phyloP scores from a whole-genome alignment of 2,329 filamentous ascomycete species.

The Emericellopsis atlantica region DNA sequence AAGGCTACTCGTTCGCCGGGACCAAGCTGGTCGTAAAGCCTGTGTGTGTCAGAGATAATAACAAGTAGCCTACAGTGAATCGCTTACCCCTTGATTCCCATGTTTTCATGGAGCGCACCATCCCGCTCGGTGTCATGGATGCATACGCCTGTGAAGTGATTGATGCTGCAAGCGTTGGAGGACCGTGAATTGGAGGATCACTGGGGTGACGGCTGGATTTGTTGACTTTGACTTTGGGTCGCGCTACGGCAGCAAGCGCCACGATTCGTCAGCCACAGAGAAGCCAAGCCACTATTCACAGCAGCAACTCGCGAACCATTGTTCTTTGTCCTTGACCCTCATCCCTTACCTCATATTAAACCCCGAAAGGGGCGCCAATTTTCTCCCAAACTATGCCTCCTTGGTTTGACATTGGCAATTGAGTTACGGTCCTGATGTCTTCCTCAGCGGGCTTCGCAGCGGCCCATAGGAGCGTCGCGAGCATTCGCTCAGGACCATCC shows the following conservation, averaged over 20 bases:
- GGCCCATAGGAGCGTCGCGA: constrained; percentile 45
- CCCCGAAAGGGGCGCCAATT: no score
- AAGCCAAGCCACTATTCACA: background rate
- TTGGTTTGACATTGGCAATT: background rate
- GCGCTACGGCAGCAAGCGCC: background rate
- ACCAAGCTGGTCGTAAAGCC: constrained; percentile 85
- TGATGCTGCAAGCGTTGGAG: no score
- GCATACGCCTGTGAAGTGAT: no score
- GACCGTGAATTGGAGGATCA: background rate
- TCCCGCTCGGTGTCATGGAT: background rate
- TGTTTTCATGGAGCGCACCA: constrained; percentile 40
- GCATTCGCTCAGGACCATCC: constrained; percentile 33
- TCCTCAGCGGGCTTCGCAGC: constrained; percentile 29
- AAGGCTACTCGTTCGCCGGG: constrained; percentile 68
- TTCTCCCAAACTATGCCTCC: background rate
- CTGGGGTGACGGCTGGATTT: constrained; percentile 1
- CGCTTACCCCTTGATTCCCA: constrained; percentile 55
- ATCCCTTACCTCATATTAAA: no score
- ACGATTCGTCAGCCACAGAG: background rate
- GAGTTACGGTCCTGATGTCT: constrained; percentile 21
- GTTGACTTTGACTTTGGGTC: background rate
- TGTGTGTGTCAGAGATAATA: constrained; percentile 22
- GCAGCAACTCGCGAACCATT: background rate
- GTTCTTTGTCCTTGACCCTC: background rate
- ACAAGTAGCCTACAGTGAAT: background rate